These are phyloP conservation scores for Herpetospermum pedunculosum DNA, from an alignment of 306 rosid species.

Conservation along the genomic window DNA sequence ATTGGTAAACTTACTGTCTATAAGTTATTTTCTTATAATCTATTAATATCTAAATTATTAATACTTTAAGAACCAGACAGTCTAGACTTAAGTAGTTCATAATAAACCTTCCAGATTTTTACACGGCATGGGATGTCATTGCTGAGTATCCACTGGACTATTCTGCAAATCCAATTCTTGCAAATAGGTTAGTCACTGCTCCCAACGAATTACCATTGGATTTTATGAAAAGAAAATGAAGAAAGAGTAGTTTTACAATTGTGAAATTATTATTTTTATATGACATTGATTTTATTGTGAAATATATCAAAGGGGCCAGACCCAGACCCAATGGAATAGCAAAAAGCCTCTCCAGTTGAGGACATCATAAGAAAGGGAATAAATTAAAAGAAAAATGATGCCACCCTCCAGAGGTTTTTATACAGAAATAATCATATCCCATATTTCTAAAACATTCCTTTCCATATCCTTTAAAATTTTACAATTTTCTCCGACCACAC, in stretches of 20 bases:
- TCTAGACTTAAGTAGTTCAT: neutral
- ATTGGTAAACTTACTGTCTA: conserved; percentile 45
- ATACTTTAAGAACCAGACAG: neutral
- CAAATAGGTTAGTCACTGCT: conserved; percentile 47
- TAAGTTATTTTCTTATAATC: neutral
- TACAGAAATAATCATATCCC: neutral
- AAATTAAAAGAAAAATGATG: neutral
- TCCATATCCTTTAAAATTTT: neutral
- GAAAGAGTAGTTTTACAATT: neutral
- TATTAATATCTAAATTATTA: neutral
- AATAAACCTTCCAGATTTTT: conserved; percentile 52
- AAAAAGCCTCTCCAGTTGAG: neutral
- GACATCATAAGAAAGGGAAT: neutral
- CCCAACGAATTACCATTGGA: conserved; percentile 8
- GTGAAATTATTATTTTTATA: neutral
- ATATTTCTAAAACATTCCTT: neutral
- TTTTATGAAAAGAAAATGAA: neutral
- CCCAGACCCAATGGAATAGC: neutral
- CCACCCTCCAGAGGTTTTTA: neutral
- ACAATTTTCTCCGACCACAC: neutral
- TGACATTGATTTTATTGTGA: neutral
- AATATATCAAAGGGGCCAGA: neutral
- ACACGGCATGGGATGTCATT: conserved; percentile 93
- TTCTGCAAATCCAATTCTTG: conserved; percentile 40
- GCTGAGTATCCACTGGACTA: conserved; percentile 48